Evolutionary conservation across 805 yeast genomes (phyloP).

Genomic region (Kluyveromyces aestuarii): DNA sequence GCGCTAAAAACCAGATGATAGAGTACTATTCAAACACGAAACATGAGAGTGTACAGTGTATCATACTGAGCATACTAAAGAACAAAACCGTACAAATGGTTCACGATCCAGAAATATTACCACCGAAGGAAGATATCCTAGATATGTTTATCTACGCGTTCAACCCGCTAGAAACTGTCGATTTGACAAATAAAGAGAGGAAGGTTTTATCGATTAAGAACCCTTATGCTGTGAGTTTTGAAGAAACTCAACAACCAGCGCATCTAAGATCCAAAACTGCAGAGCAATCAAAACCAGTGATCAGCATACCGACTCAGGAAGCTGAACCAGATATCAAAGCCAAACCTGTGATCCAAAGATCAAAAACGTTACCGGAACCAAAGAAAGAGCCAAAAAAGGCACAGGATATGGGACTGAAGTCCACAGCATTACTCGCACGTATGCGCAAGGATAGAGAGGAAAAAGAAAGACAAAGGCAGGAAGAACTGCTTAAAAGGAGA

Average conservation of each 20-base stretch:
- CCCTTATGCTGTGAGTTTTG: slow-evolving; percentile 9
- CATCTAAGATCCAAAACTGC: slow-evolving; percentile 8
- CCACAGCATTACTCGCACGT: slow-evolving; percentile 24
- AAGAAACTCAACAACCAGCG: background rate
- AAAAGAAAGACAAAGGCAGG: slow-evolving; percentile 21
- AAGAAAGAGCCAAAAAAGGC: background rate
- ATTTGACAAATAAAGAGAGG: slow-evolving; percentile 13
- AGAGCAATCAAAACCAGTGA: slow-evolving; percentile 3
- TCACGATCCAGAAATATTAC: slow-evolving; percentile 13
- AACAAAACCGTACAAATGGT: slow-evolving; percentile 16
- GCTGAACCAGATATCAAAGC: slow-evolving; percentile 5
- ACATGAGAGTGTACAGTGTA: slow-evolving; percentile 19
- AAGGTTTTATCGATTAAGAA: slow-evolving; percentile 13
- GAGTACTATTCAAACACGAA: slow-evolving; percentile 19
- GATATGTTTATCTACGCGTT: slow-evolving; percentile 29
- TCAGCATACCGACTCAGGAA: slow-evolving; percentile 1
- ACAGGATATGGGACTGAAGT: slow-evolving; percentile 17
- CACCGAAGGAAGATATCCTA: slow-evolving; percentile 9
- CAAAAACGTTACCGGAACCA: slow-evolving; percentile 3
- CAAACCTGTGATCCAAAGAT: slow-evolving; percentile 3
- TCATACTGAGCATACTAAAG: slow-evolving; percentile 16
- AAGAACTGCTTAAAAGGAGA: slow-evolving; percentile 20
- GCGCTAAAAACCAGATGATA: slow-evolving; percentile 23
- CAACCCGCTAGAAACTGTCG: slow-evolving; percentile 22
- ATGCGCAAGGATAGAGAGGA: slow-evolving; percentile 26